Base-by-base conservation (phyloP, 2,329 filamentous ascomycete species). In the Microcyclosporella mali region DNA sequence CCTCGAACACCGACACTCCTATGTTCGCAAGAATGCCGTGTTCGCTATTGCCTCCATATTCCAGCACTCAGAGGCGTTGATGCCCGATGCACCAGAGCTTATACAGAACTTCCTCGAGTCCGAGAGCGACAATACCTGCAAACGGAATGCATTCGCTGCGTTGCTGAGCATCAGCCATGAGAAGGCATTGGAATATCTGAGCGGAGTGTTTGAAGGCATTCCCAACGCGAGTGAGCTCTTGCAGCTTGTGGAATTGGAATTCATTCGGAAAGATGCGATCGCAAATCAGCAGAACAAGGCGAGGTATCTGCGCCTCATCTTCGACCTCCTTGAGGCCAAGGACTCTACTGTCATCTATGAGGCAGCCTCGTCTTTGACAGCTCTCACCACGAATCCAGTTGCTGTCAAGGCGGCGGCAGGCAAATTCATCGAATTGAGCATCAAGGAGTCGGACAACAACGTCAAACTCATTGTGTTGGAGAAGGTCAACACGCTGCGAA, bases 371-470 rank as follows among this genome's bases (percentile, higher is more conserved):
- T 95, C 90, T 10, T 75, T 98, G 43, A 97, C 90, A 6, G 83
- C 89, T 1, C 78, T 98, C 40, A 98, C 92, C 15, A 94, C 80
- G 67, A 98, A 98, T 69, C 90, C 92, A 1, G 92, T 98, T 10
- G 92, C 92, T 14, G 90, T 98, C 46, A 98, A 97, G 70, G 92
- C 92, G 18, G 92, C 92, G 8, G 92, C 92, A 11, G 79, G 81
- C 56, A 98, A 98, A 63, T 92, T 98, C 64, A 95, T 97, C 52
- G 92, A 98, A 66, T 75, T 98, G 7, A 88, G 85, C 63, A 95
- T 98, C 64, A 95, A 94, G 70, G 92, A 97, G 68, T 84, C 92
- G 1, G 92, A 98, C 66, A 98, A 98, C 73, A 98, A 98, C 62
- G 92, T 98, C 52, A 98, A 98, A 71, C 81, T 98, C 34, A 98